Base-by-base conservation (phyloP, 345 rosid genomes). In the Acer negundo region DNA sequence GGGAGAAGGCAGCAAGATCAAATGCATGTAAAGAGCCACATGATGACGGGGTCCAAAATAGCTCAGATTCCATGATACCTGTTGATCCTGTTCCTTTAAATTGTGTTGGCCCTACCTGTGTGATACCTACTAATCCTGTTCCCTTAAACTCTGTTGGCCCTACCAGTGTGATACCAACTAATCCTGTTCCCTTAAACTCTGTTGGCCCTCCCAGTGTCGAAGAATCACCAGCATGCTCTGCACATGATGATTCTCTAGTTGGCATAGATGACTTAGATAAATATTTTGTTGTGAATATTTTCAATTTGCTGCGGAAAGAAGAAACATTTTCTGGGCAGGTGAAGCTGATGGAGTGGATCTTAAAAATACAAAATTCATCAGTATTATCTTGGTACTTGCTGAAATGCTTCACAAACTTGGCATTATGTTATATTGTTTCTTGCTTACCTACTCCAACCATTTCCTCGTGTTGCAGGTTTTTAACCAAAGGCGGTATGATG, bases 261-360 rank as follows among this genome's bases (percentile, higher is more conserved):
- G 90, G 86, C 79, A 77, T 91, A 82, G 84, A 87, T 66, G 97
- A 87, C 53, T 63, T 82, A 70, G 99, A 94, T 74, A 89, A 85
- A 77, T 81, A 84, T 79, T 97, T 97, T 82, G 84, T 90, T 78
- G 89, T 89, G 74, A 94, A 84, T 79, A 89, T 97, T 73, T 93
- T 94, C 79, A 78, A 71, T 51, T 75, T 82, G 80, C 80, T 97
- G 91, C 79, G 80, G 63, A 91, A 85, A 85, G 98, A 94, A 79
- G 99, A 94, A 79, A 89, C 97, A 19, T 96, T 94, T 86, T 85
- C 90, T 67, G 99, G 99, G 81, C 97, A 93, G 80, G 92, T 86
- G 73, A 97, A 91, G 83, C 84, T 97, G 77, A 85, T 94, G 98
- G 97, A 94, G 75, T 85, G 93, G 97, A 90, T 94, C 91, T 85